Evolutionary conservation across 805 yeast species (phyloP).

Genomic region (Candida tallmaniae): DNA sequence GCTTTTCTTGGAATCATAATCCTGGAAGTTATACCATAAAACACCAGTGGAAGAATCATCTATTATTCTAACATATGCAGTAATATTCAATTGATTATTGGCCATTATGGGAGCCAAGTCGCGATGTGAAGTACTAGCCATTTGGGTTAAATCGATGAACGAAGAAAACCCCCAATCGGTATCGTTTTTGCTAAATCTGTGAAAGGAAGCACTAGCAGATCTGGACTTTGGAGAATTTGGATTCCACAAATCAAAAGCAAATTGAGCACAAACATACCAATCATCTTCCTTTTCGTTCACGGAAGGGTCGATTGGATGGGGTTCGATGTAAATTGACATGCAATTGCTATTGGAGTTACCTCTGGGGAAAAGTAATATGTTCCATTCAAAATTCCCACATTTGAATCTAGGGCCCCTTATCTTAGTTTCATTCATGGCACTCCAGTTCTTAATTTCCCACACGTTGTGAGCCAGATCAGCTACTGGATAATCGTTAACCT

Average conservation of each 20-base stretch:
- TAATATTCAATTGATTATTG: constrained; percentile 59
- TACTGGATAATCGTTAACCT: constrained; percentile 35
- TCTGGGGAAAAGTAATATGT: constrained; percentile 69
- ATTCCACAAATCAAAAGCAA: constrained; percentile 79
- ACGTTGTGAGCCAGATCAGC: constrained; percentile 33
- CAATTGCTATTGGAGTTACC: constrained; percentile 55
- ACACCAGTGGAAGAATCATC: constrained; percentile 90
- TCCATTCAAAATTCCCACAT: constrained; percentile 65
- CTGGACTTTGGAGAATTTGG: constrained; percentile 65
- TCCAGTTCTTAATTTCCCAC: constrained; percentile 53
- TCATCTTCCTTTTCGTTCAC: constrained; percentile 28
- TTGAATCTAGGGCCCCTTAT: constrained; percentile 46
- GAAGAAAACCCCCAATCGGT: constrained; percentile 96
- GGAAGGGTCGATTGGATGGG: constrained; percentile 40
- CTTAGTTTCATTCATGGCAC: constrained; percentile 33
- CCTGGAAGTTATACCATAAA: constrained; percentile 81
- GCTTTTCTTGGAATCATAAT: constrained; percentile 78
- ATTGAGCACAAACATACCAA: constrained; percentile 92
- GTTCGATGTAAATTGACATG: constrained; percentile 77
- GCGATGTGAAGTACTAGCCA: constrained; percentile 22
- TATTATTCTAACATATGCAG: constrained; percentile 71
- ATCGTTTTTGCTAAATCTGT: constrained; percentile 69
- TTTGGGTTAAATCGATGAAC: constrained; percentile 54
- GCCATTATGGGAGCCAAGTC: constrained; percentile 33
- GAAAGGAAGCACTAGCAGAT: constrained; percentile 61